These are phyloP conservation scores for Brassica incana DNA, from an alignment of 345 rosid genomes.

Conservation along the genomic window DNA sequence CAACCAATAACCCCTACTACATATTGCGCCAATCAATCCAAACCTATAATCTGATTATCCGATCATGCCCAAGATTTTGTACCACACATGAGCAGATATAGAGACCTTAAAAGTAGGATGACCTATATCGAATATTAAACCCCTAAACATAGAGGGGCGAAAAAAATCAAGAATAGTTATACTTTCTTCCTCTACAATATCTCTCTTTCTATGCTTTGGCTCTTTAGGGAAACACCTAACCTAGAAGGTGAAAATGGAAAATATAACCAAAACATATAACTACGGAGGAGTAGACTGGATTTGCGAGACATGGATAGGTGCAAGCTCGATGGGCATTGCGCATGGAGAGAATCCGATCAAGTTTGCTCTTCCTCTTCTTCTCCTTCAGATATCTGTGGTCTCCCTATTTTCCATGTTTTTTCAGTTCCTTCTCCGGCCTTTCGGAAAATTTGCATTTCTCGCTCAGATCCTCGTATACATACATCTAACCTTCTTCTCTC, in stretches of 20 bases:
- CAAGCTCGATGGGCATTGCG: slow-evolving; percentile 1
- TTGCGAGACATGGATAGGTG: slow-evolving; percentile 26
- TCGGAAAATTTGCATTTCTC: slow-evolving; percentile 40
- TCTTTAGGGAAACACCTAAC: slow-evolving; percentile 1
- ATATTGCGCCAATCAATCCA: too few relatives aligned
- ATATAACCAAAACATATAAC: neutral
- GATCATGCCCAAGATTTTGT: too few relatives aligned
- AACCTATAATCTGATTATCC: too few relatives aligned
- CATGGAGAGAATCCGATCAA: slow-evolving; percentile 7
- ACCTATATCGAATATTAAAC: neutral
- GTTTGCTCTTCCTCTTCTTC: slow-evolving; percentile 33
- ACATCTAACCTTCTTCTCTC: neutral
- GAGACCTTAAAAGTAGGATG: slow-evolving; percentile 16
- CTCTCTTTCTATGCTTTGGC: slow-evolving; percentile 17
- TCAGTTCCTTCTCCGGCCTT: slow-evolving; percentile 40
- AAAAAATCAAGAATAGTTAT: neutral
- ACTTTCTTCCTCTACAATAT: slow-evolving; percentile 13
- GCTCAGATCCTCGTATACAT: slow-evolving; percentile 37
- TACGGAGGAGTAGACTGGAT: slow-evolving; percentile 28
- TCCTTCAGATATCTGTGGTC: slow-evolving; percentile 40
- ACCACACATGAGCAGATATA: too few relatives aligned
- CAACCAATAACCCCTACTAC: too few relatives aligned
- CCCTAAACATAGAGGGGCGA: slow-evolving; percentile 24
- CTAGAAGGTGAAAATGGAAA: slow-evolving; percentile 28
- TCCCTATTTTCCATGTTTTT: slow-evolving; percentile 19